Conservation (phyloP, 495 filamentous ascomycete genomes). For the Aspergillus ostianus region DNA sequence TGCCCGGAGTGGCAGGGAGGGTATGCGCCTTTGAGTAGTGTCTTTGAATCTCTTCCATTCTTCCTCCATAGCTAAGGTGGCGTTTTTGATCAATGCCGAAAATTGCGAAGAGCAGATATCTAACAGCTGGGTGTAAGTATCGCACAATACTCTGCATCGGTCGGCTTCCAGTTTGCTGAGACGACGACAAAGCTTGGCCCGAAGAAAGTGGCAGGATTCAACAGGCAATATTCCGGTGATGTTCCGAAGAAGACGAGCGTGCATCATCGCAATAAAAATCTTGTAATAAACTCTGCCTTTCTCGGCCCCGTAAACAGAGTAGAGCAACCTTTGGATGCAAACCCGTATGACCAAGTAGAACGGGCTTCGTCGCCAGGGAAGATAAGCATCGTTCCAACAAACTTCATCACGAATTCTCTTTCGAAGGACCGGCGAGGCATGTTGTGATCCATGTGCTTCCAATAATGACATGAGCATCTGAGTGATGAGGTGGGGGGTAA, state of each 20-base stretch:
- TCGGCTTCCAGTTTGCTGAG: slow-evolving; percentile 57
- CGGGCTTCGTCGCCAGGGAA: slow-evolving; percentile 55
- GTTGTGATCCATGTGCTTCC: slow-evolving; percentile 44
- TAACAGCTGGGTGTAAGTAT: slow-evolving; percentile 20
- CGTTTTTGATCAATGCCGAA: slow-evolving; percentile 21
- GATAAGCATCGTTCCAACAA: slow-evolving; percentile 33
- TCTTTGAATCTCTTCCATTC: slow-evolving; percentile 32
- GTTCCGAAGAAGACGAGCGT: slow-evolving; percentile 44
- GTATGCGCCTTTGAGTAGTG: slow-evolving; percentile 26
- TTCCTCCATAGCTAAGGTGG: slow-evolving; percentile 6
- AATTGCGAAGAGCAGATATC: slow-evolving; percentile 13
- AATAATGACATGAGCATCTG: slow-evolving; percentile 54
- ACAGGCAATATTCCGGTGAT: slow-evolving; percentile 18
- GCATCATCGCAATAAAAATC: slow-evolving; percentile 44
- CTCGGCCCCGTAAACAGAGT: slow-evolving; percentile 36
- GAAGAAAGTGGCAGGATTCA: slow-evolving; percentile 39
- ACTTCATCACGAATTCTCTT: slow-evolving; percentile 60
- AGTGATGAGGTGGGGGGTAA: slow-evolving; percentile 48
- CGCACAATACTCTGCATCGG: slow-evolving; percentile 2
- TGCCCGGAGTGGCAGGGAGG: slow-evolving; percentile 34
- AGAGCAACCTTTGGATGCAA: slow-evolving; percentile 44
- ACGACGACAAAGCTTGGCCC: slow-evolving; percentile 56
- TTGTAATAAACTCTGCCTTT: slow-evolving; percentile 54
- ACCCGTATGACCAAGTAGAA: slow-evolving; percentile 60
- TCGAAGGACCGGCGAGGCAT: slow-evolving; percentile 31